A percentile compares a stretch with the other conserved stretches of the same genome.
phyloP scores from a whole-genome alignment of 2,329 filamentous ascomycete species.

The Curvularia hawaiiensis region DNA sequence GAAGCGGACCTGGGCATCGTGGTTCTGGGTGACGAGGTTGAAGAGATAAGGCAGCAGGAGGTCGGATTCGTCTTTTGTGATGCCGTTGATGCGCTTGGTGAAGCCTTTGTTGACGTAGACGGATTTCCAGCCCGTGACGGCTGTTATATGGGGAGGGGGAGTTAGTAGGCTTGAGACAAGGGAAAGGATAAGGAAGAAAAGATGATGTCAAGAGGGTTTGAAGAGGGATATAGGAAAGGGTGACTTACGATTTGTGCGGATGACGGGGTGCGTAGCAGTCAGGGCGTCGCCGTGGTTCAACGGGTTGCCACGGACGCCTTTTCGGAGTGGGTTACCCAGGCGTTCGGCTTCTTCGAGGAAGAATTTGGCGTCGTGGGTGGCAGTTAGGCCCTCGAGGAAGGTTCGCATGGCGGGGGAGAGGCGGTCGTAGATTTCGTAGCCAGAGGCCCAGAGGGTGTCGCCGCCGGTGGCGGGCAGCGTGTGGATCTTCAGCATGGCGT shows the following conservation, averaged over 20 bases:
- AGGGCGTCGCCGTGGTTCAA: conserved; percentile 60
- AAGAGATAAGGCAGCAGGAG: conserved; percentile 50
- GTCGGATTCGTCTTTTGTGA: conserved; percentile 53
- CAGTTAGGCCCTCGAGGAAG: conserved; percentile 56
- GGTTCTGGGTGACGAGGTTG: conserved; percentile 55
- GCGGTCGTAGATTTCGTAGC: conserved; percentile 57
- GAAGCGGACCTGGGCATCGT: conserved; percentile 59
- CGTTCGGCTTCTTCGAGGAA: conserved; percentile 36
- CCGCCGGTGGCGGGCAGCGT: conserved; percentile 43
- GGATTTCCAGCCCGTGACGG: conserved; percentile 66
- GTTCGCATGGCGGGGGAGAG: conserved; percentile 54
- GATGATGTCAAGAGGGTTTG: too few relatives aligned
- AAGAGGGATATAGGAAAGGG: too few relatives aligned
- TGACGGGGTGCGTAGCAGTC: conserved; percentile 60
- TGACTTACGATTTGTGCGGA: conserved; percentile 61
- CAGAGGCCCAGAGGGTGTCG: conserved; percentile 47
- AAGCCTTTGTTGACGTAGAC: conserved; percentile 44
- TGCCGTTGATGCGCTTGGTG: conserved; percentile 51
- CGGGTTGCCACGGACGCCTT: conserved; percentile 52
- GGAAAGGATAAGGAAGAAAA: too few relatives aligned
- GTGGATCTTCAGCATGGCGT: conserved; percentile 45
- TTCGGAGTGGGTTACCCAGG: conserved; percentile 36
- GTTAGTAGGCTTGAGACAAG: background rate
- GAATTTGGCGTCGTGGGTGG: conserved; percentile 49
- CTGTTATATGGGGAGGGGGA: conserved; percentile 7